These are phyloP conservation scores for Aspergillus panamensis DNA, from an alignment of 495 filamentous ascomycete genomes.

Conservation along the genomic window DNA sequence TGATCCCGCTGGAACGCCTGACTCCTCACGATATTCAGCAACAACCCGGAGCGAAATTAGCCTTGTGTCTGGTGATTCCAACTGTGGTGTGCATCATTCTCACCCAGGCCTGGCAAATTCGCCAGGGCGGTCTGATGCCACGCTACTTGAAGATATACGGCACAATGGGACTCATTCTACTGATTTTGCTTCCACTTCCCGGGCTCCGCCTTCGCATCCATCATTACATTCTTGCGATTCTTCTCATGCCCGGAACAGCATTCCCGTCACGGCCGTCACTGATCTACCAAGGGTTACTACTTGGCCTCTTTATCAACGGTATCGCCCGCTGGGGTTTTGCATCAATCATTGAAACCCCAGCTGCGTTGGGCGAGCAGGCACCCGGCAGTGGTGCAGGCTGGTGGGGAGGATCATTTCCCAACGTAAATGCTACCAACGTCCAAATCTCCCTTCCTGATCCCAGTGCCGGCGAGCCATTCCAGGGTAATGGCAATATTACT, in stretches of 20 bases:
- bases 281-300: constrained; percentile 79
- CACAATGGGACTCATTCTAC: constrained; percentile 52
- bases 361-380: constrained; percentile 51
- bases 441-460: constrained; percentile 47
- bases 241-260: constrained; percentile 80
- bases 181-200: constrained; percentile 68
- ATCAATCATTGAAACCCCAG: constrained; percentile 79
- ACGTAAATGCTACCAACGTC: constrained; percentile 48
- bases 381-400: constrained; percentile 39
- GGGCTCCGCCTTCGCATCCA: constrained; percentile 87
- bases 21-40: constrained; percentile 70
- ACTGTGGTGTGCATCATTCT: constrained; percentile 56
- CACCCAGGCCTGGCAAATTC: constrained; percentile 72
- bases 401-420: constrained; percentile 66
- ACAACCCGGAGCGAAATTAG: constrained; percentile 72
- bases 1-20: constrained; percentile 77
- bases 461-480: constrained; percentile 24
- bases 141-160: constrained; percentile 71
- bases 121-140: constrained; percentile 65
- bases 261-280: constrained; percentile 77
- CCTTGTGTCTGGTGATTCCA: constrained; percentile 64
- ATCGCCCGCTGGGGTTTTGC: constrained; percentile 93
- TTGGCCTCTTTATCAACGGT: constrained; percentile 91
- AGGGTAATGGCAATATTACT: constrained; percentile 52
- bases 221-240: constrained; percentile 85